These are phyloP conservation scores for Amaranthus tricolor DNA, from an alignment of 179 eudicot genomes.

Conservation along the genomic window DNA sequence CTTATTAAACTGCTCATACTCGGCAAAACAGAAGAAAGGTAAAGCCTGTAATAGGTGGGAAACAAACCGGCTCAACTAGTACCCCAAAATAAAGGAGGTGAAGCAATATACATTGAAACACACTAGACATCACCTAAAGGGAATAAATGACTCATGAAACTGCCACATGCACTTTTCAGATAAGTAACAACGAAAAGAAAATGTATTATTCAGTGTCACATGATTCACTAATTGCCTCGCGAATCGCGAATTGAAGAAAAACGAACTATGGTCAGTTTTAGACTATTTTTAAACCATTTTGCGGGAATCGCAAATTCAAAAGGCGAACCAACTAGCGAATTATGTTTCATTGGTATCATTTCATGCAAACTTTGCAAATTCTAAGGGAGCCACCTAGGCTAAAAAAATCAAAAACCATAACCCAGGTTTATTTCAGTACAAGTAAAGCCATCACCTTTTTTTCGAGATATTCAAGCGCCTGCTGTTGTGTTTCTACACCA, in stretches of 20 bases:
- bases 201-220: not conserved
- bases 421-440: not conserved
- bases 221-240: no score
- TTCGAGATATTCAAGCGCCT: slow-evolving; percentile 81
- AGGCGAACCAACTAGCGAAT: no score
- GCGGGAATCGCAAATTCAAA: no score
- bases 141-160: not conserved
- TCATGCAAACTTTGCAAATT: not conserved
- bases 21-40: no score
- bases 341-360: no score
- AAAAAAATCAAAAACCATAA: not conserved
- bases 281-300: no score
- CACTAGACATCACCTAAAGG: not conserved
- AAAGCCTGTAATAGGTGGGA: not conserved
- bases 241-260: no score
- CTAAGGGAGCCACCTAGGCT: not conserved
- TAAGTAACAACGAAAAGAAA: not conserved
- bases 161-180: not conserved
- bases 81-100: not conserved
- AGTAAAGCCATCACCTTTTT: slow-evolving; percentile 41
- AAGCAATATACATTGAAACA: not conserved
- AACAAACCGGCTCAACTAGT: not conserved
- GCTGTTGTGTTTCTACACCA: slow-evolving; percentile 53
- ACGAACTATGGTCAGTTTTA: no score
- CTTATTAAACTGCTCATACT: not conserved